Percentiles rank a stretch among this genome's conserved stretches.
phyloP scores from a whole-genome alignment of 257 asterid species.

The Fraxinus excelsior region DNA sequence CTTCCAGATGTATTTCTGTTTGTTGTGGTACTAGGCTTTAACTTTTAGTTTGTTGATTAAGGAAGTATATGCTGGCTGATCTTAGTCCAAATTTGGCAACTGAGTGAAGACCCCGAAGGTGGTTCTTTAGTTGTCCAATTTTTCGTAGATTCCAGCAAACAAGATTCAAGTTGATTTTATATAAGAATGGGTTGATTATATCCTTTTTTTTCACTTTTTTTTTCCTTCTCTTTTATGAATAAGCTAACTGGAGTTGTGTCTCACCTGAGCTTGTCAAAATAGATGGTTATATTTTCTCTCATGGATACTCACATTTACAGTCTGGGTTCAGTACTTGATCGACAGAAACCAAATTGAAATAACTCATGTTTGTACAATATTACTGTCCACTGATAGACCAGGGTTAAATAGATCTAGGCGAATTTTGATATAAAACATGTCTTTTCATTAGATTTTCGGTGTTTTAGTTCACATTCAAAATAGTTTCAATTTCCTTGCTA shows the following conservation, averaged over 20 bases:
- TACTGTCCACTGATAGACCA: neutral
- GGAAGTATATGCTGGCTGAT: neutral
- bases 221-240: neutral
- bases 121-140: too few species aligned
- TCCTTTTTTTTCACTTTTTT: neutral
- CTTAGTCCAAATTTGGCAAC: neutral
- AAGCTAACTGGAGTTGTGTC: neutral
- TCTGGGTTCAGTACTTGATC: neutral
- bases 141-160: neutral
- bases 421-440: neutral
- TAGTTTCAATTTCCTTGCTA: neutral
- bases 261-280: neutral
- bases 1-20: neutral
- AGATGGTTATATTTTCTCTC: neutral
- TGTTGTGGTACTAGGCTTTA: neutral
- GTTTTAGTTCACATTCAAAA: neutral
- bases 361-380: neutral
- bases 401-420: neutral
- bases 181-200: neutral
- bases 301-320: neutral
- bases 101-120: too few species aligned
- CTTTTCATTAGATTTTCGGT: neutral
- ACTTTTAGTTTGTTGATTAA: neutral
- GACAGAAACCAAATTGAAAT: neutral
- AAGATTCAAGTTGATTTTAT: neutral